Percentiles rank a stretch among this genome's conserved stretches.
phyloP scores from a whole-genome alignment of 805 yeast genomes.

The Wickerhamiella occidentalis region DNA sequence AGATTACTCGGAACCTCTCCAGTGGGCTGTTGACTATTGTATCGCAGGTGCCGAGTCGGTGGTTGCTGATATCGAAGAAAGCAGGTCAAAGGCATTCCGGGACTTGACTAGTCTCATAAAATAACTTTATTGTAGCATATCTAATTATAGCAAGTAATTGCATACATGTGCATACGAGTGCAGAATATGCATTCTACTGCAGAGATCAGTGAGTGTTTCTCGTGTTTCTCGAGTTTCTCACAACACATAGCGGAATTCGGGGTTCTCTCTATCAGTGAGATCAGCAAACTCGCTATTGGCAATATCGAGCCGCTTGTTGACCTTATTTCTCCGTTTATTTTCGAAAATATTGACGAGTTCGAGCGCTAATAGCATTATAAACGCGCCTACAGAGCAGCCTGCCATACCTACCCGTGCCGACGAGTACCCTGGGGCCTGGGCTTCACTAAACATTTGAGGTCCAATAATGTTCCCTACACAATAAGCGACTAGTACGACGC shows the following conservation, averaged over 20 bases:
- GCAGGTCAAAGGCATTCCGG: background rate
- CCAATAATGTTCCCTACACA: conserved; percentile 61
- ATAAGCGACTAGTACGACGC: conserved; percentile 48
- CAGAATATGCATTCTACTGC: no score
- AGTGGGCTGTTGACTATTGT: background rate
- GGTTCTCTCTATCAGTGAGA: conserved; percentile 41
- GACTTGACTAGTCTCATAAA: background rate
- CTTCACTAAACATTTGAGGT: conserved; percentile 51
- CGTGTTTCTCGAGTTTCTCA: background rate
- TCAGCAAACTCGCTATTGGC: conserved; percentile 33
- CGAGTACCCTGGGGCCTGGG: conserved; percentile 46
- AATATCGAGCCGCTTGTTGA: background rate
- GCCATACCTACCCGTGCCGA: conserved; percentile 46
- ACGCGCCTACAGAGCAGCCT: conserved; percentile 36
- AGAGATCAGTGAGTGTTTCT: no score
- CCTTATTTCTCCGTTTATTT: conserved; percentile 8
- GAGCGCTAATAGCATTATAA: conserved; percentile 23
- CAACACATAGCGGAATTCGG: conserved; percentile 35
- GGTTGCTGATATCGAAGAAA: background rate
- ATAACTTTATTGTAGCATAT: background rate
- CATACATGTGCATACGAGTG: background rate
- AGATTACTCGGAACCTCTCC: background rate
- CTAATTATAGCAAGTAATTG: background rate
- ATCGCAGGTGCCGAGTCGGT: background rate
- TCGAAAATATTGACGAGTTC: conserved; percentile 18